Evolutionary conservation across 2,329 filamentous ascomycete genomes (phyloP).

Genomic region (Neonectria neomacrospora): DNA sequence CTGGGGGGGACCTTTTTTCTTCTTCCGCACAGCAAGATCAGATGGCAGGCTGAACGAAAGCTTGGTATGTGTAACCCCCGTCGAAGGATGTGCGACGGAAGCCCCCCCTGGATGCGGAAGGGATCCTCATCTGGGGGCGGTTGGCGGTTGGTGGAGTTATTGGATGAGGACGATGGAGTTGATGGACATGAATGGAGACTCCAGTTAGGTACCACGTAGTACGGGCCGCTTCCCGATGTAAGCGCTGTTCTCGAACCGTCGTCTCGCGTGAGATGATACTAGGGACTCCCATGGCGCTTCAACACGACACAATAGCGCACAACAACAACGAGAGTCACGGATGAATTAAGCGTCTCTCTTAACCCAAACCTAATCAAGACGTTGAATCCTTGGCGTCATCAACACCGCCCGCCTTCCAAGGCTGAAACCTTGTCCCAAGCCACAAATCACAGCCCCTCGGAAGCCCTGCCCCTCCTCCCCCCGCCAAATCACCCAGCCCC

Average conservation of each 20-base stretch:
- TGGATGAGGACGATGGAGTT: conserved; percentile 1
- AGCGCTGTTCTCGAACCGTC: neutral
- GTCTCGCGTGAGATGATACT: neutral
- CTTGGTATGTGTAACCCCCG: too few species aligned
- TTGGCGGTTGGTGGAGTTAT: neutral
- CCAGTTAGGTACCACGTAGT: too few species aligned
- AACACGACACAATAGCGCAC: too few species aligned
- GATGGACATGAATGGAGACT: neutral
- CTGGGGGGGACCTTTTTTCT: too few species aligned
- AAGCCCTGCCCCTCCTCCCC: neutral
- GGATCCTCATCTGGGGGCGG: conserved; percentile 1
- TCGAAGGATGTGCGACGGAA: neutral
- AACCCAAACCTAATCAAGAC: neutral
- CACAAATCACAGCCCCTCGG: conserved; percentile 4
- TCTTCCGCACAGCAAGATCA: too few species aligned
- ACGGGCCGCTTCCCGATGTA: neutral
- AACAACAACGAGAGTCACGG: too few species aligned
- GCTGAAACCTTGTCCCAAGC: conserved; percentile 9
- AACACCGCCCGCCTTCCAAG: conserved; percentile 6
- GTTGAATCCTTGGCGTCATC: neutral
- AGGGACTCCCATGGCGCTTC: too few species aligned
- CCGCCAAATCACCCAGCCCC: neutral
- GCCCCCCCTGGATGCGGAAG: conserved; percentile 4
- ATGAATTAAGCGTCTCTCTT: too few species aligned
- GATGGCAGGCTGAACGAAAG: too few species aligned